phyloP scores from a whole-genome alignment of 768 basidiomycete species.

The Suillus luteus region DNA sequence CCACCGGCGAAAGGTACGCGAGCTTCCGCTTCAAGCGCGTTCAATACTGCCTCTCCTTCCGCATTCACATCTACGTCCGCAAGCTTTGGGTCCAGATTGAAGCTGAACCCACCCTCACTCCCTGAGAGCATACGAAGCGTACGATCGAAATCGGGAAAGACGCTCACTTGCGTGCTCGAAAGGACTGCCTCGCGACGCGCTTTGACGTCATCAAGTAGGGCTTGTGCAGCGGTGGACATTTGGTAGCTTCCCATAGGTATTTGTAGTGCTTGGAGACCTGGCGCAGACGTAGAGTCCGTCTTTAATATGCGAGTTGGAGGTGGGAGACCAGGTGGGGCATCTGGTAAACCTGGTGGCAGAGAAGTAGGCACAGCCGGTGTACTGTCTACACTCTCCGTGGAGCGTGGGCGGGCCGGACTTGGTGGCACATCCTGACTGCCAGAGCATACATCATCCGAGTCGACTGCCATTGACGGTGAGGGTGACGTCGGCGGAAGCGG shows the following conservation, averaged over 20 bases:
- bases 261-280: slow-evolving; percentile 42
- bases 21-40: slow-evolving; percentile 49
- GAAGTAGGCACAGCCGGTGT: slow-evolving; percentile 28
- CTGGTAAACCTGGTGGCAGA: slow-evolving; percentile 52
- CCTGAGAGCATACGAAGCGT: slow-evolving; percentile 76
- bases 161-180: slow-evolving; percentile 46
- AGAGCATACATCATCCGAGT: slow-evolving; percentile 54
- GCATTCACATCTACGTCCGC: slow-evolving; percentile 47
- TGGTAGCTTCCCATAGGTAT: slow-evolving; percentile 70
- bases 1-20: slow-evolving; percentile 62
- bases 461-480: slow-evolving; percentile 49
- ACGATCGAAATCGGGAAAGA: slow-evolving; percentile 90
- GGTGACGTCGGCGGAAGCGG: slow-evolving; percentile 43
- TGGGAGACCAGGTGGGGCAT: slow-evolving; percentile 61
- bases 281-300: slow-evolving; percentile 52
- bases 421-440: slow-evolving; percentile 45
- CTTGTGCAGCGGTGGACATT: slow-evolving; percentile 84
- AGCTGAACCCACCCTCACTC: slow-evolving; percentile 73
- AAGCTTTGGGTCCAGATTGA: slow-evolving; percentile 81
- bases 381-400: slow-evolving; percentile 40
- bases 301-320: slow-evolving; percentile 49
- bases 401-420: slow-evolving; percentile 44
- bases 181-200: slow-evolving; percentile 64
- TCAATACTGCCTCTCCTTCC: slow-evolving; percentile 38
- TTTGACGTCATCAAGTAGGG: slow-evolving; percentile 81